A percentile compares a stretch with the other conserved stretches of the same genome.
These are phyloP conservation scores for Fusarium pseudonygamai DNA, from an alignment of 2,329 filamentous ascomycete genomes.

Conservation along the genomic window DNA sequence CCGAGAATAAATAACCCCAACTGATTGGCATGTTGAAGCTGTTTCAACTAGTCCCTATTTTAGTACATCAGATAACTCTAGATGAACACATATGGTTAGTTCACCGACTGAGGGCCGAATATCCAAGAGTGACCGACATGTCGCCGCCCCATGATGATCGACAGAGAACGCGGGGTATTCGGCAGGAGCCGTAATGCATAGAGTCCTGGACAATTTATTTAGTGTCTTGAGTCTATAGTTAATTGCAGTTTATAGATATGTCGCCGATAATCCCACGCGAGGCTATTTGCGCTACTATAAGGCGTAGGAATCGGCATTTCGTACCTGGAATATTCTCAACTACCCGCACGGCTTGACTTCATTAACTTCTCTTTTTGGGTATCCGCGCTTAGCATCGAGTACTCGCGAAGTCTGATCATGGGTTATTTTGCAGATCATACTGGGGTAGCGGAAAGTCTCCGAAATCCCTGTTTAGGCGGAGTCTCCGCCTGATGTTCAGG, in stretches of 20 bases:
- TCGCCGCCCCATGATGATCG: constrained; percentile 7
- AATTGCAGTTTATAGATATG: too few species aligned
- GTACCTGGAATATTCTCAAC: too few species aligned
- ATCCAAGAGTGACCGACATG: constrained; percentile 6
- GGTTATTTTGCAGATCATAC: background rate
- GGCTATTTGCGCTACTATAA: too few species aligned
- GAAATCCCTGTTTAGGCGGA: background rate
- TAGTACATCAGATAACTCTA: background rate
- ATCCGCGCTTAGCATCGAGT: background rate
- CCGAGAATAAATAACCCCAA: accelerated
- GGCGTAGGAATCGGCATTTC: too few species aligned
- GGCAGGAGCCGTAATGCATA: background rate
- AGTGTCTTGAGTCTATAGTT: too few species aligned
- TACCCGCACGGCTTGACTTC: too few species aligned
- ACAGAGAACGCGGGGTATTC: background rate
- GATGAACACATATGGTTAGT: background rate
- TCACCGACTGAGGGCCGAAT: constrained; percentile 20
- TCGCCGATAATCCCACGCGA: too few species aligned
- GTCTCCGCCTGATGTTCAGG: constrained; percentile 6
- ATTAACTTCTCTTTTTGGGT: accelerated
- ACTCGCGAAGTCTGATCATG: background rate
- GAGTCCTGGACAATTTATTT: too few species aligned
- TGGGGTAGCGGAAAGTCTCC: background rate
- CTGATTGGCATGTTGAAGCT: accelerated
- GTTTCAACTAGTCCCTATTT: too few species aligned